Evolutionary conservation across 805 yeast genomes (phyloP).

Genomic region (Lipomyces orientalis): DNA sequence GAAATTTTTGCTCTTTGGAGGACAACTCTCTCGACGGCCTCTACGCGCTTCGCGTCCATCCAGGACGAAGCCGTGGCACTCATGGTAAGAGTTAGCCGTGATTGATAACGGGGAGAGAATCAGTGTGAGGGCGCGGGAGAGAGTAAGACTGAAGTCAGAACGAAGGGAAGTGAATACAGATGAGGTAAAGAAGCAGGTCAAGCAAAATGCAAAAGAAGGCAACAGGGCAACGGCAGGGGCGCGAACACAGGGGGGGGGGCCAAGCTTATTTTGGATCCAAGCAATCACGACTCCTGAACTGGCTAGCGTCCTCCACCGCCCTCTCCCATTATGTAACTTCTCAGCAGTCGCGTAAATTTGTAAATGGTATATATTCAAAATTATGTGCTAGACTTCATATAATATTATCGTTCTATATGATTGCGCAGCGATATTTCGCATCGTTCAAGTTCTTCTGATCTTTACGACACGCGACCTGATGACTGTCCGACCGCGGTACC

Average conservation of each 20-base stretch:
- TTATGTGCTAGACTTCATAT: neutral
- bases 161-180: neutral
- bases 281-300: neutral
- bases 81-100: conserved; percentile 11
- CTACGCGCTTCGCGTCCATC: conserved; percentile 37
- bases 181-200: conserved; percentile 14
- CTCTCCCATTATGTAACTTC: conserved; percentile 14
- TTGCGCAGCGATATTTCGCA: neutral
- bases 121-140: neutral
- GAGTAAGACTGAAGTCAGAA: neutral
- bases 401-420: neutral
- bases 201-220: neutral
- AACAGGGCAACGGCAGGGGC: neutral
- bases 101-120: neutral
- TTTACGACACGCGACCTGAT: neutral
- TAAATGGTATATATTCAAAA: neutral
- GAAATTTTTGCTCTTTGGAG: conserved; percentile 52
- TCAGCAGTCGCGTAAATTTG: conserved; percentile 16
- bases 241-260: neutral
- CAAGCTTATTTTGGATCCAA: neutral
- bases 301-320: neutral
- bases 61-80: conserved; percentile 28
- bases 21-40: conserved; percentile 44
- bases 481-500: neutral
- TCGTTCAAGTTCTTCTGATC: neutral